Evolutionary conservation across 768 basidiomycete species (phyloP), one percentile per base, ranked within the genome.

Genomic region (Rhodocollybia butyracea): DNA sequence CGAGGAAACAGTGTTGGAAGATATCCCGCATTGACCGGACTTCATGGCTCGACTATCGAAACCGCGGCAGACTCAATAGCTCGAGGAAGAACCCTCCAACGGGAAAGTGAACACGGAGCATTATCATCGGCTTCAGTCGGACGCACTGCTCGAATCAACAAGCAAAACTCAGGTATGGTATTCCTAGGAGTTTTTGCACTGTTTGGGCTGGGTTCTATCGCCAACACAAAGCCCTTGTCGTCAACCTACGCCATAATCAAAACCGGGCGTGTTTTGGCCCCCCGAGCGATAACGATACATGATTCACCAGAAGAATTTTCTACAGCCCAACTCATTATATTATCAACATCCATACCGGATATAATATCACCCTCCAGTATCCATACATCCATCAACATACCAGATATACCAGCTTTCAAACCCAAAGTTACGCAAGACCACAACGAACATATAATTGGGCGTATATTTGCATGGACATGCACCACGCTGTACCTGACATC

Each of bases 381-480:
- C 54, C 51, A 54, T 56, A 46, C 46, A 42, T n/a, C 31, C 52
- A 24, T 36, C 57, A 45, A 27, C 56, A 31, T 59, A 45, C 10
- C 46, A 27, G 53, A 47, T 5, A 17, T 36, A 31, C 39, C 61
- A 59, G 45, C 57, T 54, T 45, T 56, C 62, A 41, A 62, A 54
- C 45, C 64, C 62, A 34, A 62, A 69, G 42, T 65, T 66, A 8
- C 64, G 65, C 39, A 60, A 46, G 51, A 61, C 43, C 54, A 66
- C 12, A 69, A 67, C 51, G 81, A 94, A 63, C 87, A 82, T 46
- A 66, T 94, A 24, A 72, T 98, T 46, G 97, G 97, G 1, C 86
- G 97, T 2, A 82, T 94, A 52, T 94, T 89, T 53, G 95, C 97
- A 8, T 99, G 97, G 97, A 65, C 88, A 19, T 98, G 96, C 67